Percentiles rank a stretch among this genome's conserved stretches.
These are phyloP conservation scores for Colletotrichum brevisporum DNA, from an alignment of 2,329 filamentous ascomycete genomes.

Conservation along the genomic window DNA sequence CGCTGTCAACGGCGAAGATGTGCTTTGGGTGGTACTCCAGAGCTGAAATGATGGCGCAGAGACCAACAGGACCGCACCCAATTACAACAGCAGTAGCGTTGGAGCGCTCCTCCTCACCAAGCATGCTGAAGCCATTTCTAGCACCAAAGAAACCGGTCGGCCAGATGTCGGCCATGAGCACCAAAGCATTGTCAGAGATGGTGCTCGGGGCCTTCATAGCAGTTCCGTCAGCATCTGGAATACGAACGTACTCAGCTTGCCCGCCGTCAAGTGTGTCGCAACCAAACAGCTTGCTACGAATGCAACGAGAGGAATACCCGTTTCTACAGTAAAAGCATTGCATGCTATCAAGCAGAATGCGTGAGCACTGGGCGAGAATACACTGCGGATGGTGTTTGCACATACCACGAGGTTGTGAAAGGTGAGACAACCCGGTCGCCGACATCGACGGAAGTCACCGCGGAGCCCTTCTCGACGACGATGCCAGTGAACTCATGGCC, in stretches of 20 bases:
- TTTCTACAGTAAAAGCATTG: conserved; percentile 89
- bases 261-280: conserved; percentile 78
- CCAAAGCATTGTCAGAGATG: conserved; percentile 81
- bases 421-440: conserved; percentile 87
- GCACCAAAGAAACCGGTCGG: conserved; percentile 90
- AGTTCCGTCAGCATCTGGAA: conserved; percentile 86
- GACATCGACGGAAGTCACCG: conserved; percentile 76
- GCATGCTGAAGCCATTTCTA: conserved; percentile 79
- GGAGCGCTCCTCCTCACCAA: conserved; percentile 68
- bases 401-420: conserved; percentile 85
- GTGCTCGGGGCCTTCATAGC: conserved; percentile 76
- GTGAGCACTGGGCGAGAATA: background rate
- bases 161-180: conserved; percentile 95
- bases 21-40: conserved; percentile 82
- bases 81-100: conserved; percentile 83
- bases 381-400: conserved; percentile 17
- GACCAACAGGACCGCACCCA: conserved; percentile 87
- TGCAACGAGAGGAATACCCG: conserved; percentile 83
- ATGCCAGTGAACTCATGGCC: conserved; percentile 91
- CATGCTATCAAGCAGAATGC: conserved; percentile 56
- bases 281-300: conserved; percentile 79
- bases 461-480: conserved; percentile 76
- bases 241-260: conserved; percentile 86
- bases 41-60: conserved; percentile 86
- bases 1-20: conserved; percentile 84